phyloP scores from a whole-genome alignment of 208 protist genomes.

The Strigomonas culicis region DNA sequence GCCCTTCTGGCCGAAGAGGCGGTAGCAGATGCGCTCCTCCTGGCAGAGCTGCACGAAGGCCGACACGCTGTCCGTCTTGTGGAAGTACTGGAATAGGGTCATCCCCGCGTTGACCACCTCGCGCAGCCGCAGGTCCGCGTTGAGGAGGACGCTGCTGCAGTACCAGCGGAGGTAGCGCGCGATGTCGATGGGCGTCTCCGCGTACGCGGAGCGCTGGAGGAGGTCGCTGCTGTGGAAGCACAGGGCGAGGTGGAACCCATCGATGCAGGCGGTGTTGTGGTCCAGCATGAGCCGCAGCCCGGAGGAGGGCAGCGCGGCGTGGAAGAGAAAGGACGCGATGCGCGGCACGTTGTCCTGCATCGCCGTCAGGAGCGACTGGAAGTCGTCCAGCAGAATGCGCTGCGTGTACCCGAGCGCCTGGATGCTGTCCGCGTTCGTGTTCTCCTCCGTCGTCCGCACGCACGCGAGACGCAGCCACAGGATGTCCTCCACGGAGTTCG shows the following conservation, averaged over 20 bases:
- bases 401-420: slow-evolving; percentile 65
- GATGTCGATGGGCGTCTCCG: slow-evolving; percentile 21
- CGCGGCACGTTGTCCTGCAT: slow-evolving; percentile 54
- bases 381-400: slow-evolving; percentile 56
- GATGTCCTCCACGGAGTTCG: slow-evolving; percentile 60
- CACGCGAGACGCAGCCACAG: slow-evolving; percentile 57
- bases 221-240: slow-evolving; percentile 52
- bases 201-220: slow-evolving; percentile 17
- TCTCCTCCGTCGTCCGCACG: slow-evolving; percentile 32
- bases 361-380: slow-evolving; percentile 53
- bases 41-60: slow-evolving; percentile 67
- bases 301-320: slow-evolving; percentile 65
- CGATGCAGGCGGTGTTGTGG: slow-evolving; percentile 48
- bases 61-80: slow-evolving; percentile 44
- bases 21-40: slow-evolving; percentile 49
- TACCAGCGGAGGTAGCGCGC: not conserved
- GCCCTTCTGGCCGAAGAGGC: slow-evolving; percentile 62
- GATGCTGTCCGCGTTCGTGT: slow-evolving; percentile 20
- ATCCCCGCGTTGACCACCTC: not conserved
- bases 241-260: slow-evolving; percentile 73
- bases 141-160: not conserved
- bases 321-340: slow-evolving; percentile 66
- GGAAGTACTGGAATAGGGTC: slow-evolving; percentile 34
- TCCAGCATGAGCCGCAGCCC: slow-evolving; percentile 68
- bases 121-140: not conserved